A percentile compares a stretch with the other conserved stretches of the same genome.
Conservation (phyloP, 768 basidiomycete species). For the Auricularia cornea region DNA sequence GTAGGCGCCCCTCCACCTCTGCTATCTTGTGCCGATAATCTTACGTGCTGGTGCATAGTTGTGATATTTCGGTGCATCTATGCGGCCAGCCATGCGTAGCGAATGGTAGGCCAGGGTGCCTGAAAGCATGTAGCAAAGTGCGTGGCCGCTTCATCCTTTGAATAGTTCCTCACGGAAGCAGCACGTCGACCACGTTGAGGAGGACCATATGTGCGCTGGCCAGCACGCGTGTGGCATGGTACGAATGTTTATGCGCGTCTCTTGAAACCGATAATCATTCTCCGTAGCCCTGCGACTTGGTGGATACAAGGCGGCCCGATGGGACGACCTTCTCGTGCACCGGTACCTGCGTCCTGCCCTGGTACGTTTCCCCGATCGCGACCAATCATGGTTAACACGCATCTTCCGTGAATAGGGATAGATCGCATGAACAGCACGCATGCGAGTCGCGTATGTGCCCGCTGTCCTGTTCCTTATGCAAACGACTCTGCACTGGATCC, state of each 20-base stretch:
- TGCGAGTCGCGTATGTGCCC: slow-evolving; percentile 50
- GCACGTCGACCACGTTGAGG: slow-evolving; percentile 39
- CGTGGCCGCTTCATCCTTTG: too few relatives aligned
- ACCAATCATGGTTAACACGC: neutral
- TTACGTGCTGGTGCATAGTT: too few relatives aligned
- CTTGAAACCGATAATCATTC: neutral
- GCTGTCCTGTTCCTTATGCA: slow-evolving; percentile 45
- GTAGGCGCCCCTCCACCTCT: slow-evolving; percentile 24
- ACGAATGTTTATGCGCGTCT: neutral
- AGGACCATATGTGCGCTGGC: slow-evolving; percentile 47
- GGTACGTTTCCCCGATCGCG: slow-evolving; percentile 7
- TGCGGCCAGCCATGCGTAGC: slow-evolving; percentile 47
- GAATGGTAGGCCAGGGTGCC: slow-evolving; percentile 40
- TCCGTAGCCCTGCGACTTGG: slow-evolving; percentile 37
- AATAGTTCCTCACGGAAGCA: slow-evolving; percentile 13
- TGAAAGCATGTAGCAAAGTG: slow-evolving; percentile 45
- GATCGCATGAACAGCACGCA: slow-evolving; percentile 36
- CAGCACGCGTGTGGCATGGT: slow-evolving; percentile 52
- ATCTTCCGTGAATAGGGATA: slow-evolving; percentile 26
- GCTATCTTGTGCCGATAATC: neutral
- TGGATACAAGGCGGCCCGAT: slow-evolving; percentile 20
- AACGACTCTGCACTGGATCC: slow-evolving; percentile 39
- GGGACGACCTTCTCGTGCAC: slow-evolving; percentile 32
- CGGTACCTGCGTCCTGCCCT: slow-evolving; percentile 26
- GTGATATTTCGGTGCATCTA: slow-evolving; percentile 40